phyloP scores from a whole-genome alignment of 352 stramenopile genomes.

The Phytophthora ohioensis region DNA sequence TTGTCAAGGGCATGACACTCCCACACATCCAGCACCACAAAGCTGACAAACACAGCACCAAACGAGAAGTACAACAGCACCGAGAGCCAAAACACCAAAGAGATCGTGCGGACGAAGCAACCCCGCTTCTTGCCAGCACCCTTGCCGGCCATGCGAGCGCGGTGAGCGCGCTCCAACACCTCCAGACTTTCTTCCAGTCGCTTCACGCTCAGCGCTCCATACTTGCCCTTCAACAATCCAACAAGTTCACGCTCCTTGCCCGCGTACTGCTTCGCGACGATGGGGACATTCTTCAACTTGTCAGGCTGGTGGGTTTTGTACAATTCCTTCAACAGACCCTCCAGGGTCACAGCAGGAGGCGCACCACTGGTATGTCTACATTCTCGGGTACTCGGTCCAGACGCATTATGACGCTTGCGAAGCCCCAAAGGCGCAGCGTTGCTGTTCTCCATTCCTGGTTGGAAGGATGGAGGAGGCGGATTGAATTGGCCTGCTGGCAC shows the following conservation, averaged over 20 bases:
- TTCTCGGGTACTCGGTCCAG: conserved; percentile 6
- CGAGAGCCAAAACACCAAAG: conserved; percentile 43
- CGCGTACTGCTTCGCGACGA: conserved; percentile 63
- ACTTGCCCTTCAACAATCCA: conserved; percentile 68
- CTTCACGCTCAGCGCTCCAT: conserved; percentile 81
- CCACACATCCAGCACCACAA: conserved; percentile 48
- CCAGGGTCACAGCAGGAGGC: conserved; percentile 49
- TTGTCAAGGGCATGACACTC: conserved; percentile 36
- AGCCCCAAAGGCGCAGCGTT: conserved; percentile 28
- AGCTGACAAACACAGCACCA: conserved; percentile 41
- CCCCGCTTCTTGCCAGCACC: conserved; percentile 35
- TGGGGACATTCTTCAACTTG: conserved; percentile 67
- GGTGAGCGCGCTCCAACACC: conserved; percentile 40
- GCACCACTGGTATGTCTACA: conserved; percentile 12
- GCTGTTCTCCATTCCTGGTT: conserved; percentile 13
- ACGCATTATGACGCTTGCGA: conserved; percentile 35
- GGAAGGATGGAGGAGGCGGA: conserved; percentile 1
- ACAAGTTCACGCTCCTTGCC: conserved; percentile 79
- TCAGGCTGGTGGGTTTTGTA: conserved; percentile 84
- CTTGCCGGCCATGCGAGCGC: conserved; percentile 11
- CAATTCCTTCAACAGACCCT: conserved; percentile 66
- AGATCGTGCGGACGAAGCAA: conserved; percentile 38
- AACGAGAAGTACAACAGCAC: conserved; percentile 41
- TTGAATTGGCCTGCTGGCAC: neutral
- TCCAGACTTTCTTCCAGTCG: conserved; percentile 68